Evolutionary conservation across 208 protist species (phyloP).

Genomic region (Crithidia expoeki): DNA sequence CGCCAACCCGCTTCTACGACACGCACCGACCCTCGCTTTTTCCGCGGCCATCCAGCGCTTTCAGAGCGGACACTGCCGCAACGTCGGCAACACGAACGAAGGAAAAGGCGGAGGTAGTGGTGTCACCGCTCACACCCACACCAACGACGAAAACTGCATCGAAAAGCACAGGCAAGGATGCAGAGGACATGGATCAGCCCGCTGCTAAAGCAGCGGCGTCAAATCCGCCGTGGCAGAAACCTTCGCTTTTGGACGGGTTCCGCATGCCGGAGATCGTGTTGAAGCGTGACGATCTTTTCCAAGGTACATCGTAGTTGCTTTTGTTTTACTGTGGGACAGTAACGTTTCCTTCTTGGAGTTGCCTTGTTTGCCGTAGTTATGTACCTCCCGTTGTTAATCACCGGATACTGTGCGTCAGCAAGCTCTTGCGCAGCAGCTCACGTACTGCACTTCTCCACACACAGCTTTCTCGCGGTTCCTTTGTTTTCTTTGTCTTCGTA

Average conservation of each 20-base stretch:
- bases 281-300: slow-evolving; percentile 36
- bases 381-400: too few species aligned
- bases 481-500: not conserved
- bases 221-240: not conserved
- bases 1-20: not conserved
- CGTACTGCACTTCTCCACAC: too few species aligned
- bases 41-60: too few species aligned
- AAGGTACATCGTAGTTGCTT: slow-evolving; percentile 13
- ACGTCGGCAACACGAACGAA: too few species aligned
- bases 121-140: slow-evolving; percentile 29
- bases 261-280: slow-evolving; percentile 30
- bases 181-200: not conserved
- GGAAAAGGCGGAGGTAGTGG: slow-evolving; percentile 20
- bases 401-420: too few species aligned
- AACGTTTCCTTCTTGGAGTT: too few species aligned
- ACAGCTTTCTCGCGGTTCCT: not conserved
- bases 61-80: too few species aligned
- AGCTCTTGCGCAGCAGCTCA: too few species aligned
- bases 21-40: not conserved
- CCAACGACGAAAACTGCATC: not conserved
- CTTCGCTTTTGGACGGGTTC: slow-evolving; percentile 22
- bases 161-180: not conserved
- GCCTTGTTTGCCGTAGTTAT: too few species aligned
- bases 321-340: too few species aligned
- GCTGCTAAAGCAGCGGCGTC: too few species aligned